These are phyloP conservation scores for Alternaria incomplexa DNA, from an alignment of 2,329 filamentous ascomycete species.

Conservation along the genomic window DNA sequence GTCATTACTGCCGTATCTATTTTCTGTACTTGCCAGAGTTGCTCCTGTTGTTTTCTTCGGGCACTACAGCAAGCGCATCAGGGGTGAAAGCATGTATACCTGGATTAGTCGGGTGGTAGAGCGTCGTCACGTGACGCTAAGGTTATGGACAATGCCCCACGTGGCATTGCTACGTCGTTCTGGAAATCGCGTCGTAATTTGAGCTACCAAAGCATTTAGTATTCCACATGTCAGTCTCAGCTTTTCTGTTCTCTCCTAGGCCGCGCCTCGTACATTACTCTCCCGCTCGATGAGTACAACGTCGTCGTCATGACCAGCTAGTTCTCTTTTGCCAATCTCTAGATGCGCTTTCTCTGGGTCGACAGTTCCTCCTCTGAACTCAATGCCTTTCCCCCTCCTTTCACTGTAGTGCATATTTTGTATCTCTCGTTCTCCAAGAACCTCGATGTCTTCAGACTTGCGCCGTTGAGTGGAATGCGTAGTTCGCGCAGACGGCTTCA, in stretches of 20 bases:
- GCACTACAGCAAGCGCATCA: too few relatives aligned
- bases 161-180: too few relatives aligned
- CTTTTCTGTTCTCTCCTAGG: background rate
- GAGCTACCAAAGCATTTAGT: too few relatives aligned
- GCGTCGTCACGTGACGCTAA: too few relatives aligned
- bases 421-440: background rate
- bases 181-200: too few relatives aligned
- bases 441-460: background rate
- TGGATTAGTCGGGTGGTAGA: too few relatives aligned
- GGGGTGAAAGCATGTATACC: too few relatives aligned
- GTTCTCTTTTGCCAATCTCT: background rate
- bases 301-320: background rate
- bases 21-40: too few relatives aligned
- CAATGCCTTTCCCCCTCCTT: background rate
- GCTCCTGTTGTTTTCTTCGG: too few relatives aligned
- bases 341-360: background rate
- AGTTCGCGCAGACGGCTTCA: background rate
- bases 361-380: background rate
- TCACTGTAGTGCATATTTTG: background rate
- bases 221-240: background rate
- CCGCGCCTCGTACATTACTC: background rate
- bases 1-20: too few relatives aligned
- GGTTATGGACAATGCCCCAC: too few relatives aligned
- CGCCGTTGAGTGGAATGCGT: background rate
- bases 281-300: background rate